Conservation (phyloP, 208 protist genomes). For the Leishmania major region DNA sequence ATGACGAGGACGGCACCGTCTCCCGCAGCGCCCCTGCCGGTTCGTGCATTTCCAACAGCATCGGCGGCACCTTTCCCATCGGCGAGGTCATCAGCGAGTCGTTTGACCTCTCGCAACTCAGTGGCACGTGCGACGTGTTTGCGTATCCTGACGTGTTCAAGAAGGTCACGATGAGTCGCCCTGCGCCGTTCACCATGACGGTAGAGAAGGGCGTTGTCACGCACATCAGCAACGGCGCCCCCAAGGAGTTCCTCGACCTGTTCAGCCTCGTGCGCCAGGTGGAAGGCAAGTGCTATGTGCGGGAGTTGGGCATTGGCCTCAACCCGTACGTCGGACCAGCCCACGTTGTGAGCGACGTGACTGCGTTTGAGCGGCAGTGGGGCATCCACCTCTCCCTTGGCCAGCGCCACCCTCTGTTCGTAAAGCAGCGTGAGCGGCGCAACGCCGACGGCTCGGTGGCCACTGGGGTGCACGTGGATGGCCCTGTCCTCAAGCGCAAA, state of each 20-base stretch:
- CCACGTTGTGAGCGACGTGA: conserved; percentile 87
- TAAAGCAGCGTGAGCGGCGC: conserved; percentile 71
- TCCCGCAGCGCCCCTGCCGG: conserved; percentile 31
- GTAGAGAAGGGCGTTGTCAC: conserved; percentile 76
- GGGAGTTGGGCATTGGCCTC: conserved; percentile 90
- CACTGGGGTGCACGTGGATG: conserved; percentile 50
- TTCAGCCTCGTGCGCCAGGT: conserved; percentile 78
- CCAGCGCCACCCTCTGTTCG: conserved; percentile 89
- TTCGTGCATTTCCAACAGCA: conserved; percentile 74
- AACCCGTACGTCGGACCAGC: conserved; percentile 83
- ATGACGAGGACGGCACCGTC: conserved; percentile 41
- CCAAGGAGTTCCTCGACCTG: conserved; percentile 78
- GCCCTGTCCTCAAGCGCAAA: conserved; percentile 83
- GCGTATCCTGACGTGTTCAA: conserved; percentile 85
- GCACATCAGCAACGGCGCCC: conserved; percentile 57
- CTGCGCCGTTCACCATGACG: conserved; percentile 67
- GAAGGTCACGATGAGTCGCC: conserved; percentile 67
- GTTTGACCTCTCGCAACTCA: conserved; percentile 81
- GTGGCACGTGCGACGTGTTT: conserved; percentile 79
- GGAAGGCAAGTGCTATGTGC: conserved; percentile 85
- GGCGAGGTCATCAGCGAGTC: conserved; percentile 92
- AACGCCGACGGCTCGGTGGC: conserved; percentile 72
- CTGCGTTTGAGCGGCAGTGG: conserved; percentile 91
- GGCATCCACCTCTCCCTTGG: conserved; percentile 90
- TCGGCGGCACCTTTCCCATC: conserved; percentile 91